phyloP scores from a whole-genome alignment of 2,329 filamentous ascomycete genomes.

The Oidium heveae region DNA sequence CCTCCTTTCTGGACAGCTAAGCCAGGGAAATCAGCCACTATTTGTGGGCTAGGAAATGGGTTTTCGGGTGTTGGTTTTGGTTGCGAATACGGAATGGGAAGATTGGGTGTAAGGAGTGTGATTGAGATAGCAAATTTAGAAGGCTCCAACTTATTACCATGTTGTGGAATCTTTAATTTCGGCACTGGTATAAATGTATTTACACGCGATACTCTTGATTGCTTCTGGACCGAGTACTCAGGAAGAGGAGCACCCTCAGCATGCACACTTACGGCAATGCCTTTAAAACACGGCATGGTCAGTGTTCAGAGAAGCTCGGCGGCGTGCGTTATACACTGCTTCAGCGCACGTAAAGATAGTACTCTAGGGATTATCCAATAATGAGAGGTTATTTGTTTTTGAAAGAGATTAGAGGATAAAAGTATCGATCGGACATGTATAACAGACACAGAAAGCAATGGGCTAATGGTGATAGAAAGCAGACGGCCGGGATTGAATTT shows the following conservation, averaged over 20 bases:
- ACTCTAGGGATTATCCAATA: no score
- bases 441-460: no score
- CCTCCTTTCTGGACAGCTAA: constrained; percentile 24
- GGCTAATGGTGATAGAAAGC: no score
- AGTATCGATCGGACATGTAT: no score
- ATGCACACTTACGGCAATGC: constrained; percentile 94
- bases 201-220: constrained; percentile 74
- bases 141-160: constrained; percentile 57
- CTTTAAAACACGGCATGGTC: constrained; percentile 88
- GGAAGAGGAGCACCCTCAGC: constrained; percentile 54
- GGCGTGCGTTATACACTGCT: neutral
- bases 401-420: no score
- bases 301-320: neutral
- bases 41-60: constrained; percentile 57
- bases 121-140: constrained; percentile 97
- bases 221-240: constrained; percentile 86
- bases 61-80: constrained; percentile 55
- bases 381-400: no score
- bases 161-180: constrained; percentile 46
- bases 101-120: constrained; percentile 68
- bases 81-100: constrained; percentile 78
- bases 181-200: constrained; percentile 94
- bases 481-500: no score
- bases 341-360: neutral
- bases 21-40: constrained; percentile 46